Conservation (phyloP, 371 early-diverging fungal genomes). For the Batrachochytrium dendrobatidis region DNA sequence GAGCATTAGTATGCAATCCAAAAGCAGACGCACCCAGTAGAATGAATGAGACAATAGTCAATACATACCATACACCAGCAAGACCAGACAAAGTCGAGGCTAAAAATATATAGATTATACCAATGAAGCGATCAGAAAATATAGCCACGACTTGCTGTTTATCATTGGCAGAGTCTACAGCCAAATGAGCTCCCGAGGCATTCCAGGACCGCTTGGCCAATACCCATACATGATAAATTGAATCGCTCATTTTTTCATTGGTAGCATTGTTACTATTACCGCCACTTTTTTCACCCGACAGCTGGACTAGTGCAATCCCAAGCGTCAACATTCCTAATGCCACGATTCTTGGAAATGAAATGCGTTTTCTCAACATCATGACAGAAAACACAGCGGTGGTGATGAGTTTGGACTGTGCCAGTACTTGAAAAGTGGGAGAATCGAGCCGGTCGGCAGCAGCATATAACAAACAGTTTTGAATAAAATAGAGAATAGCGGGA, state of each 20-base stretch:
- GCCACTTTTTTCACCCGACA: constrained; percentile 21
- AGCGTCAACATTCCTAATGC: constrained; percentile 72
- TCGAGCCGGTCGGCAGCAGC: constrained; percentile 79
- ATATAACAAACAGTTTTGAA: constrained; percentile 94
- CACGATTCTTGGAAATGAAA: constrained; percentile 70
- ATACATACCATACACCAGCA: constrained; percentile 74
- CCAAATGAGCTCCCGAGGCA: no score
- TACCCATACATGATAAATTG: no score
- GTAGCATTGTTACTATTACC: not conserved
- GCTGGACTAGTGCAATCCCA: constrained; percentile 81
- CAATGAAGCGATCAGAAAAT: constrained; percentile 40
- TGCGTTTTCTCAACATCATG: constrained; percentile 56
- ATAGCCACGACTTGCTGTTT: no score
- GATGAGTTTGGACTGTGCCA: constrained; percentile 92
- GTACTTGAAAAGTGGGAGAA: constrained; percentile 92
- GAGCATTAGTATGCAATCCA: no score
- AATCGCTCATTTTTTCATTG: constrained; percentile 3
- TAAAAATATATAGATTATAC: constrained; percentile 64
- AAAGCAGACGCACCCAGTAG: not conserved
- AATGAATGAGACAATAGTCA: no score
- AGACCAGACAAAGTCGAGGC: constrained; percentile 89
- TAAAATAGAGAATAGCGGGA: constrained; percentile 84
- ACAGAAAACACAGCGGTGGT: constrained; percentile 92
- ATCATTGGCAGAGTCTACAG: no score
- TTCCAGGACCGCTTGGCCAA: no score